These are phyloP conservation scores for Gossypium lobatum DNA, from an alignment of 441 rosid genomes.

Conservation along the genomic window DNA sequence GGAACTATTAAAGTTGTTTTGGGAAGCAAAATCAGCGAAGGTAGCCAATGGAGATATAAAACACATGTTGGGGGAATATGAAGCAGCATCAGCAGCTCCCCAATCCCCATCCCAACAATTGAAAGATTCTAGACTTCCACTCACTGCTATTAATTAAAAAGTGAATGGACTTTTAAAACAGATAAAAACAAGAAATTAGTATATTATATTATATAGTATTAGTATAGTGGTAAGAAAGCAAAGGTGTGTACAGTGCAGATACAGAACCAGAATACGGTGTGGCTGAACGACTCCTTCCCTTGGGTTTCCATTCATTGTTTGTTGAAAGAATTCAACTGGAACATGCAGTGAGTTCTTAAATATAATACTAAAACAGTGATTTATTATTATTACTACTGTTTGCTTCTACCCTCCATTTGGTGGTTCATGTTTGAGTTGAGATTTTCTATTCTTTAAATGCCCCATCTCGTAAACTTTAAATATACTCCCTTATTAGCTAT, in stretches of 20 bases:
- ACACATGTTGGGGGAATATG: slow-evolving; percentile 44
- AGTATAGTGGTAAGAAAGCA: slow-evolving; percentile 8
- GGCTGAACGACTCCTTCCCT: not conserved
- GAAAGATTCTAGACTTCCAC: slow-evolving; percentile 79
- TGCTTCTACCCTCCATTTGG: not conserved
- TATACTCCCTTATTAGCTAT: no score
- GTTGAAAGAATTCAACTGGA: slow-evolving; percentile 15
- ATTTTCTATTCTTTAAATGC: no score
- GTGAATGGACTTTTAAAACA: slow-evolving; percentile 3
- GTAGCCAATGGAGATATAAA: slow-evolving; percentile 74
- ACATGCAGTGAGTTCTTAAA: slow-evolving; percentile 17
- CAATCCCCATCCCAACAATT: slow-evolving; percentile 24
- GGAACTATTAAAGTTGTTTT: slow-evolving; percentile 63
- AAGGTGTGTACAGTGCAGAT: slow-evolving; percentile 29
- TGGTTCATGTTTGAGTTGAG: not conserved
- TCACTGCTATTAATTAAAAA: slow-evolving; percentile 71
- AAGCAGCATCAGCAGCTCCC: slow-evolving; percentile 29
- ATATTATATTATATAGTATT: not conserved
- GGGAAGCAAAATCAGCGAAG: slow-evolving; percentile 57
- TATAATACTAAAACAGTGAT: not conserved
- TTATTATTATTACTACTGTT: not conserved
- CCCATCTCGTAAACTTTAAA: no score
- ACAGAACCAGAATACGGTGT: slow-evolving; percentile 17
- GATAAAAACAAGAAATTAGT: not conserved
- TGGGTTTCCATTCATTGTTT: slow-evolving; percentile 27